Conservation (phyloP, 495 filamentous ascomycete species). For the Aspergillus ellipticus region DNA sequence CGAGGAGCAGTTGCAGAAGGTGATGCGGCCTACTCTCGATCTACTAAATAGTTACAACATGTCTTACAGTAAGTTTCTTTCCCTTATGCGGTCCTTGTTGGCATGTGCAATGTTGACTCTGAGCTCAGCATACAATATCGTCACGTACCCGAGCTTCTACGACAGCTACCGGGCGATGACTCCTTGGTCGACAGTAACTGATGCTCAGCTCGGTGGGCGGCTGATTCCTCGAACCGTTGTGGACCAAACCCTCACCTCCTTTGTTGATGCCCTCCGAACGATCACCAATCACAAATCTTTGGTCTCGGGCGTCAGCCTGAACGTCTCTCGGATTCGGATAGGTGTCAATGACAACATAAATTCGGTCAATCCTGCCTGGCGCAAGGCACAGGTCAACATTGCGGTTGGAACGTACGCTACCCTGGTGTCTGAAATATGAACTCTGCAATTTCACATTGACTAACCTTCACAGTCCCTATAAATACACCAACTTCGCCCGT, state of each 20-base stretch:
- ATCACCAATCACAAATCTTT: constrained; percentile 30
- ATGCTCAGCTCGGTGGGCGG: constrained; percentile 50
- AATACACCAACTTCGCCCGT: constrained; percentile 7
- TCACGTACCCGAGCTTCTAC: constrained; percentile 13
- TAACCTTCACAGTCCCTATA: not conserved
- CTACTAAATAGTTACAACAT: not conserved
- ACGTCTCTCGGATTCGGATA: constrained; percentile 22
- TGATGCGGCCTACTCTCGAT: constrained; percentile 12
- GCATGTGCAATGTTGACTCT: constrained; percentile 9
- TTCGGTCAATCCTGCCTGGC: constrained; percentile 42
- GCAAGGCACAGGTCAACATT: constrained; percentile 1
- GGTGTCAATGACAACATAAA: constrained; percentile 41
- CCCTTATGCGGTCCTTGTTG: not conserved
- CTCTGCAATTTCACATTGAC: no score
- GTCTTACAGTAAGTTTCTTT: not conserved
- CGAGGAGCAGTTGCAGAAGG: constrained; percentile 5
- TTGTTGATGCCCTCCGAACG: not conserved
- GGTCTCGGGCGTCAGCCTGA: constrained; percentile 35
- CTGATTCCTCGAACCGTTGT: constrained; percentile 48
- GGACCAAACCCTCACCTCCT: constrained; percentile 19
- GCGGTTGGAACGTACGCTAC: not conserved
- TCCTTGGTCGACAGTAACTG: constrained; percentile 33
- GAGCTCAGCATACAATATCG: not conserved
- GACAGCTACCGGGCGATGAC: constrained; percentile 33
- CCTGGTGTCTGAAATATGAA: no score